Percentiles rank a stretch among this genome's conserved stretches.
Conservation (phyloP, 108 stramenopile genomes). For the Fistulifera pelliculosa region DNA sequence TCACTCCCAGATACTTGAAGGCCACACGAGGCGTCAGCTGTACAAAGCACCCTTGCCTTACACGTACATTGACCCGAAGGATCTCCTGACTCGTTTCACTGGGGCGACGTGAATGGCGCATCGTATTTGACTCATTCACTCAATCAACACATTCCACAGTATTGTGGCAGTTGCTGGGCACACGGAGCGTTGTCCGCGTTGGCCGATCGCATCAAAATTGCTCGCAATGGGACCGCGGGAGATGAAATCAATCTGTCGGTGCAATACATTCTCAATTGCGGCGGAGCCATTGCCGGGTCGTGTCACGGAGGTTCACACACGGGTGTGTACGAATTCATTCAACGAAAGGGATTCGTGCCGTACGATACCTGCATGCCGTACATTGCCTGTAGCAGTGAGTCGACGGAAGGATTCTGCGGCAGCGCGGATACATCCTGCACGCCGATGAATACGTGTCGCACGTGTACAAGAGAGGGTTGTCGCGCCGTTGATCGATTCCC, state of each 20-base stretch:
- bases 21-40: slow-evolving; percentile 23
- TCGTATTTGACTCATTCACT: slow-evolving; percentile 70
- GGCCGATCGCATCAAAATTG: slow-evolving; percentile 91
- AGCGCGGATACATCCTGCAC: slow-evolving; percentile 62
- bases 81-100: slow-evolving; percentile 59
- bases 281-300: slow-evolving; percentile 40
- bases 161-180: slow-evolving; percentile 79
- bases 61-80: slow-evolving; percentile 36
- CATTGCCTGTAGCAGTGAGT: slow-evolving; percentile 75
- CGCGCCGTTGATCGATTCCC: slow-evolving; percentile 53
- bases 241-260: slow-evolving; percentile 54
- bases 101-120: slow-evolving; percentile 74
- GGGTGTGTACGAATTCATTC: slow-evolving; percentile 61
- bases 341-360: slow-evolving; percentile 41
- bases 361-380: slow-evolving; percentile 81
- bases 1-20: slow-evolving; percentile 25
- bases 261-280: slow-evolving; percentile 84
- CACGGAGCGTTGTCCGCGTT: slow-evolving; percentile 73
- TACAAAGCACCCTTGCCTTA: slow-evolving; percentile 40
- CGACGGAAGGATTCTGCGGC: slow-evolving; percentile 66
- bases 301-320: slow-evolving; percentile 72
- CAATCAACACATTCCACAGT: slow-evolving; percentile 90
- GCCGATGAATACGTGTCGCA: slow-evolving; percentile 64
- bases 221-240: slow-evolving; percentile 34
- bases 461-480: slow-evolving; percentile 39